Conservation (phyloP, 108 stramenopile species). For the Cylindrotheca fusiformis region DNA sequence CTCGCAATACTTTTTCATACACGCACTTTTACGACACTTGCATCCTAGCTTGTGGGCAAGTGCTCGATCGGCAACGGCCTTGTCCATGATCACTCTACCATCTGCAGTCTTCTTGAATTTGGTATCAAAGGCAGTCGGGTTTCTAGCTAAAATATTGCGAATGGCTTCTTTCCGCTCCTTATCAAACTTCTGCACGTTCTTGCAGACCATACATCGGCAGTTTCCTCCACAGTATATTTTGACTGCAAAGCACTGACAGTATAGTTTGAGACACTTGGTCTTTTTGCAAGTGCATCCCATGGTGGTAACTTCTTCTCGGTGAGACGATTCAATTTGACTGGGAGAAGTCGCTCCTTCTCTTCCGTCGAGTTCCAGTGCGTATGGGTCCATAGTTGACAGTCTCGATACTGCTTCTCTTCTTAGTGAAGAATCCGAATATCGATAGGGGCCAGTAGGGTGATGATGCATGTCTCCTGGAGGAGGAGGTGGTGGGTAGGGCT, state of each 20-base stretch:
- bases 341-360: slow-evolving; percentile 35
- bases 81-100: slow-evolving; percentile 9
- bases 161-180: slow-evolving; percentile 75
- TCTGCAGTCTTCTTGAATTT: slow-evolving; percentile 63
- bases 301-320: slow-evolving; percentile 35
- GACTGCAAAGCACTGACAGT: slow-evolving; percentile 96
- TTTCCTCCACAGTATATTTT: slow-evolving; percentile 59
- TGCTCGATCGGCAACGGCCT: slow-evolving; percentile 11
- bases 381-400: not conserved
- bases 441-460: slow-evolving; percentile 25
- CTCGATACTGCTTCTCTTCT: slow-evolving; percentile 24
- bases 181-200: slow-evolving; percentile 61
- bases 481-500: not conserved
- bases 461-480: not conserved
- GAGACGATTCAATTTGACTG: slow-evolving; percentile 32
- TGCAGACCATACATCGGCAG: slow-evolving; percentile 74
- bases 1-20: slow-evolving; percentile 96
- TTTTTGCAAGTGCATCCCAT: slow-evolving; percentile 95
- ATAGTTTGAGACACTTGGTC: slow-evolving; percentile 95
- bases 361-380: slow-evolving; percentile 15
- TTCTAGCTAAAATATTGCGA: slow-evolving; percentile 71
- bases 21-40: slow-evolving; percentile 90
- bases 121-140: slow-evolving; percentile 88
- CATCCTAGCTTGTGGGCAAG: slow-evolving; percentile 91
- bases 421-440: slow-evolving; percentile 34